phyloP scores from a whole-genome alignment of 2,329 filamentous ascomycete genomes.

The Emmonsiellopsis sp. region DNA sequence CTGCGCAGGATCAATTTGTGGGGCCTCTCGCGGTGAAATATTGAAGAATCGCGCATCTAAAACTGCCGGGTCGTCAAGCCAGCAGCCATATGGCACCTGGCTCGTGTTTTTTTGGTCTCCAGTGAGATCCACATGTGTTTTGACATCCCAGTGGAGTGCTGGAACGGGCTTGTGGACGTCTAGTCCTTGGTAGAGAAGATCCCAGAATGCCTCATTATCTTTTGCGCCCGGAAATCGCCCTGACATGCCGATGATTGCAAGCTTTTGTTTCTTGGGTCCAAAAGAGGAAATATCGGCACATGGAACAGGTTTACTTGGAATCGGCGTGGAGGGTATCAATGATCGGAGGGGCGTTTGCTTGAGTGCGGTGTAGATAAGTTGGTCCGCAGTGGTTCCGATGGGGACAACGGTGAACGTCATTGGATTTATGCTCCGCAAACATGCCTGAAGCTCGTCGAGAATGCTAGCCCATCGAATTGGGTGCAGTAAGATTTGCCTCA shows the following conservation, averaged over 20 bases:
- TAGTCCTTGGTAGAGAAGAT: slow-evolving; percentile 15
- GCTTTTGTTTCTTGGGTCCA: slow-evolving; percentile 9
- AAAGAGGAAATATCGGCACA: neutral
- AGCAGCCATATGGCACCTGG: slow-evolving; percentile 17
- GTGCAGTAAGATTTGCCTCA: neutral
- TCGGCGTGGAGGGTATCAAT: neutral
- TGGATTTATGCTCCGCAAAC: neutral
- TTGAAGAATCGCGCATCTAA: slow-evolving; percentile 21
- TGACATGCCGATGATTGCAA: slow-evolving; percentile 20
- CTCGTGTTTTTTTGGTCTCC: slow-evolving; percentile 13
- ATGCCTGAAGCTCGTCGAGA: neutral
- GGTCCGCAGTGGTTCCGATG: neutral
- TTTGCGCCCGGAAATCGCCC: slow-evolving; percentile 14
- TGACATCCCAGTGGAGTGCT: slow-evolving; percentile 24
- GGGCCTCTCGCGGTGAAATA: slow-evolving; percentile 63
- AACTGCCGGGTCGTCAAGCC: slow-evolving; percentile 10
- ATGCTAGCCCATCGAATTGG: neutral
- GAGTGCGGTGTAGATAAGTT: neutral
- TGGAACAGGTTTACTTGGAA: neutral
- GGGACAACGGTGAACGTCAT: neutral
- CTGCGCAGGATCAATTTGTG: slow-evolving; percentile 74
- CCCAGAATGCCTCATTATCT: neutral
- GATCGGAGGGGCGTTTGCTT: neutral
- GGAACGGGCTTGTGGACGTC: slow-evolving; percentile 25
- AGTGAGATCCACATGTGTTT: slow-evolving; percentile 14